Evolutionary conservation across 2,329 filamentous ascomycete species (phyloP), one percentile per base, ranked within the genome.

Genomic region (Exophiala alcalophila): DNA sequence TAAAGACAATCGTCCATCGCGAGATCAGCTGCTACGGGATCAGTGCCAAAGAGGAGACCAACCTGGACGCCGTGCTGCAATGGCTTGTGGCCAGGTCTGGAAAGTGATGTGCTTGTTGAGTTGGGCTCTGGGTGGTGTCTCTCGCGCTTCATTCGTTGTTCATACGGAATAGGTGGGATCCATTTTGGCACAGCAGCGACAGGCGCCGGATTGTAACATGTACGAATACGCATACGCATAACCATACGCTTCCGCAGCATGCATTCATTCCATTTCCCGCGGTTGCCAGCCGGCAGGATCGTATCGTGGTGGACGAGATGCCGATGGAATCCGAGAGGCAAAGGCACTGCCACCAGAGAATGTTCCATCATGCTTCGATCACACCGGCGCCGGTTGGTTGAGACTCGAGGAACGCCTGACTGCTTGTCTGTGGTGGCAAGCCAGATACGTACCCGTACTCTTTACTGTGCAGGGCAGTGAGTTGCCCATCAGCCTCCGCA

Each of bases 11-110:
- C 64, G 85, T 83, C 47, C 84, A 88, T 59, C 86, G 92, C 41
- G 92, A 98, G 67, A 91, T 98, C 57, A 95, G 88, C 70, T 97
- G 92, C 70, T 98, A 98, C 67, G 91, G 91, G 50, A 96, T 98
- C 70, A 96, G 90, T 65, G 92, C 91, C 49, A 97, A 97, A 68
- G 91, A 97, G 65, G 92, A 98, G 70, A 98, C 91, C 44, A 98
- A 98, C 69, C 80, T 98, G 54, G 91, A 98, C 62, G 92, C 91
- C 5, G 92, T 98, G 38, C 74, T 98, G 59, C 86, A 95, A 64
- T 98, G 92, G 86, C 74, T 98, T 64, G 91, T 98, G 65, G 91
- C 89, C 56, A 85, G 86, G 65, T 84, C 89, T 52, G 87, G 76
- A 62, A 83, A 83, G 69, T 89, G 69, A 79, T n/a, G n/a, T n/a